Evolutionary conservation across 257 asterid genomes (phyloP), one percentile per base, ranked within the genome.

Genomic region (Ilex asprella): DNA sequence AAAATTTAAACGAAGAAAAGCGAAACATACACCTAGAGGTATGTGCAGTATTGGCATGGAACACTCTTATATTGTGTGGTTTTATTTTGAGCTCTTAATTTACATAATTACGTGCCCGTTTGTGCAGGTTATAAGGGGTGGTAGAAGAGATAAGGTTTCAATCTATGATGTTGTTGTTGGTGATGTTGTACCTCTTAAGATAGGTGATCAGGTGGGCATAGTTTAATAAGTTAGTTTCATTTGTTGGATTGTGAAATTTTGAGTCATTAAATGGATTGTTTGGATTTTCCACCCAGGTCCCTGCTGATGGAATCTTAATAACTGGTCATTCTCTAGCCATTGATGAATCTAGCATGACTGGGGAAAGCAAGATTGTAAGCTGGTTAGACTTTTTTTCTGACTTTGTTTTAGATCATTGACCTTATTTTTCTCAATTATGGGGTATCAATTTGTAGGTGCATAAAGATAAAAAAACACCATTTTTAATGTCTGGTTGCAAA

Each of bases 291-390:
- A 15, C 55, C 44, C 78, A 92, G 97, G 87, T 92, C 66, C 95
- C 99, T 71, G 96, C 97, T 6, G 96, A 92, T 69, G 99, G 99
- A 61, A 57, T 92, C 61, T 71, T 92, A 74, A 81, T 81, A 44
- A 78, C 72, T 59, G 86, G 96, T 56, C 99, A 92, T 85, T 89
- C 96, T 72, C 93, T 92, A 55, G 86, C 95, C 75, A 78, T 92
- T 62, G 99, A 92, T 69, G 96, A 92, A 79, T 92, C 99, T 59
- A 92, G 98, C 85, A 92, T 92, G 98, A 92, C 98, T 4, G 98
- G 98, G 50, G 98, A 92, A 83, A 92, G 99, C 97, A 89, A 90
- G 87, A 78, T 82, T 73, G 97, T 90, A 83, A 84, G 95, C 76
- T 76, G 79, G 67, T 84, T 77, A 71, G 73, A 76, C 53, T 54